Conservation (phyloP, 2,329 filamentous ascomycete genomes). For the Rhynchosporium agropyri region DNA sequence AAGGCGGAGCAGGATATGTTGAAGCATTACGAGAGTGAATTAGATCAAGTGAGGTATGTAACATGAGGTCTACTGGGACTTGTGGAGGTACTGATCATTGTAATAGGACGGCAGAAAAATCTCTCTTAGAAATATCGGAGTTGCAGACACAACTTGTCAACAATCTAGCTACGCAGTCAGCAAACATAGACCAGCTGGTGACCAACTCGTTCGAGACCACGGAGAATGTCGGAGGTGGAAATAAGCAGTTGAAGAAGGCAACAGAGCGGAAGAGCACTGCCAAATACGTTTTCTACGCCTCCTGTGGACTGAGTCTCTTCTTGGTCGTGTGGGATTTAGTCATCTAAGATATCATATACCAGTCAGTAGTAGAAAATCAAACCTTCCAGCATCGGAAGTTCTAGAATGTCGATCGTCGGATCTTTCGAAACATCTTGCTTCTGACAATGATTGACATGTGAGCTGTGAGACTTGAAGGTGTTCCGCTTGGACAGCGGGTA, state of each 20-base stretch:
- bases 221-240: conserved; percentile 86
- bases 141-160: conserved; percentile 86
- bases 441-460: conserved; percentile 18
- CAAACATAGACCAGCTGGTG: conserved; percentile 86
- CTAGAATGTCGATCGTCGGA: background rate
- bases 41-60: conserved; percentile 87
- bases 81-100: conserved; percentile 22
- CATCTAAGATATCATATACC: conserved; percentile 45
- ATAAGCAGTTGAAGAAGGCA: conserved; percentile 87
- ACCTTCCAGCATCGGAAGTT: background rate
- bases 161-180: conserved; percentile 83
- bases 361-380: conserved; percentile 12
- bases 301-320: conserved; percentile 72
- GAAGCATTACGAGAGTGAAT: conserved; percentile 88
- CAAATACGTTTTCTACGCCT: conserved; percentile 79
- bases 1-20: conserved; percentile 92
- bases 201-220: conserved; percentile 79
- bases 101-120: conserved; percentile 80
- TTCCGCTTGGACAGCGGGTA: conserved; percentile 15
- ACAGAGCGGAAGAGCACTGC: conserved; percentile 71
- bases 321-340: conserved; percentile 79
- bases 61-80: background rate
- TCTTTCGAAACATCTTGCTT: background rate
- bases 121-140: conserved; percentile 88
- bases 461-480: conserved; percentile 10